Base-by-base conservation (phyloP, 2,329 filamentous ascomycete species). In the Hymenoscyphus infarciens region DNA sequence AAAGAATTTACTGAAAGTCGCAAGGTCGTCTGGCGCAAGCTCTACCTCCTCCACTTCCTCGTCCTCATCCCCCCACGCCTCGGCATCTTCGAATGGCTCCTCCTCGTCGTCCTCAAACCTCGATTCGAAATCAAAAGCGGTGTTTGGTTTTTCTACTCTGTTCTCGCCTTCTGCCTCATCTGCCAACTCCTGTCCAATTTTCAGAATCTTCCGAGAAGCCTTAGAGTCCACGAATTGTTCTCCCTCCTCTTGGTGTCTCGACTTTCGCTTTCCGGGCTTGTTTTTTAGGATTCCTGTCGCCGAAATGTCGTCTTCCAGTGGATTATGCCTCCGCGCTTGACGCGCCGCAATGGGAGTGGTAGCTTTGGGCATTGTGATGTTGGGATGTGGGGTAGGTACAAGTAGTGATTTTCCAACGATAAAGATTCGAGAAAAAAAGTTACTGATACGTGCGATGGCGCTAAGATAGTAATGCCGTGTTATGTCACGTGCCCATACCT, bases 1-100 rank as follows among this genome's bases (percentile, higher is more conserved):
- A 70, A 97, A 84, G 75, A 97, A 98, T 72, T 89, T 92, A 76
- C 94, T 91, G 80, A 96, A 99, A 61, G 89, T 89, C 58, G 93
- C 92, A 66, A 97, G 82, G 68, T 99, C 95, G 64, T 89, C 87
- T 1, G 94, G 92, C 67, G 97, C 92, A 52, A 98, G 83, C 74
- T 97, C 94, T 68, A 90, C 79, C 67, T 89, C 85, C 68, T 90
- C 85, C 3, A 85, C 84, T 15, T 83, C 83, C 56, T 89, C 88
- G 39, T 92, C 90, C 38, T 94, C 91, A 56, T 92, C 89, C 29
- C 89, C 90, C 85, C 91, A 94, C 25, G 87, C 88, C 61, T 89
- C 79, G 57, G 75, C 63, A 61, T 86, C 83, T 13, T 87, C 84
- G 16, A 81, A 81, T 61, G 82, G 79, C 49, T 81, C 79, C 52